Evolutionary conservation across 1,284 basidiomycete genomes (phyloP).

Genomic region (Puccinia novopanici): DNA sequence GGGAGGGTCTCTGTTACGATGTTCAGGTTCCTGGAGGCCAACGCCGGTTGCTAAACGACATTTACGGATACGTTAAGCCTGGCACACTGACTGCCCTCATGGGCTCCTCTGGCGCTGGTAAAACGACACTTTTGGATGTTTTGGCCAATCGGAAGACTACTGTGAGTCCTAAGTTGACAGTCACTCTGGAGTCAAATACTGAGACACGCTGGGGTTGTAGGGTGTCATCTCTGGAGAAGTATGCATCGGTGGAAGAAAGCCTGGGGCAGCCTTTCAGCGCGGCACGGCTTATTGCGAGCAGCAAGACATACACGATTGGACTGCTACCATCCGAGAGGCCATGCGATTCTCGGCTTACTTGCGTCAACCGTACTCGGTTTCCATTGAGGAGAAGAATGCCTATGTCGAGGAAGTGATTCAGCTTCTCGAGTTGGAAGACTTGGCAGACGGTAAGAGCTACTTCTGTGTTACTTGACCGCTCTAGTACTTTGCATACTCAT

Average conservation of each 20-base stretch:
- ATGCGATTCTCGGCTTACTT: constrained; percentile 67
- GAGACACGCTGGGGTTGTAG: neutral
- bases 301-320: constrained; percentile 70
- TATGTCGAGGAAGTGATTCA: constrained; percentile 65
- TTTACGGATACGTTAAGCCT: constrained; percentile 64
- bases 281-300: constrained; percentile 66
- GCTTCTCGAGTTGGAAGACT: constrained; percentile 63
- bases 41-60: constrained; percentile 61
- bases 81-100: constrained; percentile 63
- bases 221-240: constrained; percentile 60
- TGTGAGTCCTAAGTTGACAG: neutral
- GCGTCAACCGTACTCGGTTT: constrained; percentile 63
- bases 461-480: constrained; percentile 48
- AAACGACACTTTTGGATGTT: constrained; percentile 64
- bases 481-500: neutral
- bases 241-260: constrained; percentile 63
- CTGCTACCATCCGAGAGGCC: constrained; percentile 68
- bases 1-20: constrained; percentile 62
- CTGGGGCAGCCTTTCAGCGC: constrained; percentile 63
- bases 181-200: too few relatives aligned
- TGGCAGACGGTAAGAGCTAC: constrained; percentile 63
- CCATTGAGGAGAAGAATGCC: constrained; percentile 63
- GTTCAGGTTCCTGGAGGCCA: constrained; percentile 61
- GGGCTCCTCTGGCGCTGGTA: constrained; percentile 61
- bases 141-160: constrained; percentile 63